Conservation (phyloP, 2,329 filamentous ascomycete species). For the Aspergillus ruber region DNA sequence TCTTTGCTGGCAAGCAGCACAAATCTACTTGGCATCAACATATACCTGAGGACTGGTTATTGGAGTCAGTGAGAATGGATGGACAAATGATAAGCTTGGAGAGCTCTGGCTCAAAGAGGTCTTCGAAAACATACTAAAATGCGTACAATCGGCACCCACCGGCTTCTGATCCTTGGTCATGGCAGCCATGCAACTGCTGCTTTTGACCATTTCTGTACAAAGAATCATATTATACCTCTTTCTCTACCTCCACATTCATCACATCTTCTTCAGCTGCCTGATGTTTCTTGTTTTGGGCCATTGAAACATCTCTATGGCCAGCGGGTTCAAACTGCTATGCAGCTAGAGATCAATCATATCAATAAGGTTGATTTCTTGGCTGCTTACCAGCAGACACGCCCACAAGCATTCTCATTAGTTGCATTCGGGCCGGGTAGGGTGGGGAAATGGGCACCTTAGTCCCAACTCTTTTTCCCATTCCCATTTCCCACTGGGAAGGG, state of each 20-base stretch:
- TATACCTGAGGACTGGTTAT: neutral
- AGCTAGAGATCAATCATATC: neutral
- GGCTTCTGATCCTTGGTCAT: neutral
- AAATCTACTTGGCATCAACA: constrained; percentile 3
- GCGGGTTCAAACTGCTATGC: constrained; percentile 1
- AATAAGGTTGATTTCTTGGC: constrained; percentile 4
- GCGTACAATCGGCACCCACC: neutral
- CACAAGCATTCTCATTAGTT: neutral
- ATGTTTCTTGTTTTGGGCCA: constrained; percentile 3
- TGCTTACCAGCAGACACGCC: neutral
- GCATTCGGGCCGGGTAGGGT: too few relatives aligned
- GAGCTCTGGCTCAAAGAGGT: neutral
- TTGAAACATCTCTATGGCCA: constrained; percentile 4
- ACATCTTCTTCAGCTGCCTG: constrained; percentile 5
- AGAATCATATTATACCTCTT: constrained; percentile 5
- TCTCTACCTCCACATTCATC: constrained; percentile 3
- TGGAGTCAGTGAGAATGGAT: neutral
- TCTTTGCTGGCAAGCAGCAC: constrained; percentile 6
- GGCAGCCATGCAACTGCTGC: neutral
- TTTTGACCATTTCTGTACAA: neutral
- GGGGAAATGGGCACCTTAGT: too few relatives aligned
- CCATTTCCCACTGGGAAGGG: too few relatives aligned
- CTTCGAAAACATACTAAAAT: neutral
- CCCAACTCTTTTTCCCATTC: too few relatives aligned
- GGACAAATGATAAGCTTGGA: neutral